These are phyloP conservation scores for Cryptococcus jaspeensis DNA, from an alignment of 1,284 basidiomycete genomes.

Conservation along the genomic window DNA sequence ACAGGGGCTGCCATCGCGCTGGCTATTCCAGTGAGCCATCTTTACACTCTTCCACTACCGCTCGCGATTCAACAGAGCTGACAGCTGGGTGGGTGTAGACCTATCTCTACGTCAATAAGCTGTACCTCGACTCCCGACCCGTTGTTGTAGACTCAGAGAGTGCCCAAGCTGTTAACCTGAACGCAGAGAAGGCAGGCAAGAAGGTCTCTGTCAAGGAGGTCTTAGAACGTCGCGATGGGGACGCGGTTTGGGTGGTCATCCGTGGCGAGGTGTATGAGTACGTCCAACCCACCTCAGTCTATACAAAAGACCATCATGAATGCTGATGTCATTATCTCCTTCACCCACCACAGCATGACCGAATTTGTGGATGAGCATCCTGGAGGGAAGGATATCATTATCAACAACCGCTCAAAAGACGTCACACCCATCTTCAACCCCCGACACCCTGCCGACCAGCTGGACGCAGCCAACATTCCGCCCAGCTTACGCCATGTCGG, in stretches of 20 bases:
- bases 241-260: conserved; percentile 47
- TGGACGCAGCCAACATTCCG: conserved; percentile 39
- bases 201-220: conserved; percentile 31
- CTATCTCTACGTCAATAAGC: conserved; percentile 23
- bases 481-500: conserved; percentile 36
- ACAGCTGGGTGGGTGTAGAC: conserved; percentile 9
- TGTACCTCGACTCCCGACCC: conserved; percentile 23
- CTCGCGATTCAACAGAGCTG: too few relatives aligned
- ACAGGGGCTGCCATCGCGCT: conserved; percentile 12
- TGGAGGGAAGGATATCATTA: conserved; percentile 46
- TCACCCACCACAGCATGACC: conserved; percentile 46
- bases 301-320: background rate
- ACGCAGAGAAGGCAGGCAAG: background rate
- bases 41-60: too few relatives aligned
- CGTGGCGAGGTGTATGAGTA: conserved; percentile 48
- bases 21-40: conserved; percentile 12
- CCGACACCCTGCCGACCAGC: conserved; percentile 46
- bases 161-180: background rate
- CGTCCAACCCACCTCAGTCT: conserved; percentile 10
- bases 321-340: too few relatives aligned
- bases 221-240: conserved; percentile 29
- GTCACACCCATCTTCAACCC: conserved; percentile 46
- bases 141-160: conserved; percentile 19
- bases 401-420: conserved; percentile 39
- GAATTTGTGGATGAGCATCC: conserved; percentile 47